Percentiles rank a stretch among this genome's conserved stretches.
phyloP scores from a whole-genome alignment of 2,329 filamentous ascomycete genomes.

The Bimuria novae-zelandiae region DNA sequence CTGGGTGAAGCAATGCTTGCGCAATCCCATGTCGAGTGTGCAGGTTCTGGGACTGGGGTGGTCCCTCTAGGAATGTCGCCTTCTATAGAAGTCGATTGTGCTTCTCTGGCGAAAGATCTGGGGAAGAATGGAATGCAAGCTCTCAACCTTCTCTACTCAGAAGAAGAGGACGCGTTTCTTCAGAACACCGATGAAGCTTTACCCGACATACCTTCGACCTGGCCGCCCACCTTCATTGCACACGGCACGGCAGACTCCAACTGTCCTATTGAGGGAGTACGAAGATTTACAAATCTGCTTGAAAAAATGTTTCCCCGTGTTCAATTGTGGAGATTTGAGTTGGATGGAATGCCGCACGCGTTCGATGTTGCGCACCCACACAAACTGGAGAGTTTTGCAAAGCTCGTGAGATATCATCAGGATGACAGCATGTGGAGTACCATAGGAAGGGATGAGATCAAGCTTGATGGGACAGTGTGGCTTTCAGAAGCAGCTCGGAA shows the following conservation, averaged over 20 bases:
- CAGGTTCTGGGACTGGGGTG: too few relatives aligned
- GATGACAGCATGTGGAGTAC: too few relatives aligned
- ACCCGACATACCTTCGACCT: background rate
- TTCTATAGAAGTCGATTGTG: background rate
- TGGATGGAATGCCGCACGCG: background rate
- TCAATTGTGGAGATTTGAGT: background rate
- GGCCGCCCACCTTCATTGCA: background rate
- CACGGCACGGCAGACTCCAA: background rate
- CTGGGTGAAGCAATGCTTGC: background rate
- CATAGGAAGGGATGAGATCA: too few relatives aligned
- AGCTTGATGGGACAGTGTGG: too few relatives aligned
- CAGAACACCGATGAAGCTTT: background rate
- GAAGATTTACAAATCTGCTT: background rate
- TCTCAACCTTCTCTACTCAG: background rate
- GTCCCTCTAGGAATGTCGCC: background rate
- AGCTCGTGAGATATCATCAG: too few relatives aligned
- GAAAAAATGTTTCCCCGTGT: background rate
- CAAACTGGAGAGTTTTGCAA: too few relatives aligned
- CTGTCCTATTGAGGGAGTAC: background rate
- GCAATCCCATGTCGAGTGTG: background rate
- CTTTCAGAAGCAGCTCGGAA: too few relatives aligned
- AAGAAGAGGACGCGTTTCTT: background rate
- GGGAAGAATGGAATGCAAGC: background rate
- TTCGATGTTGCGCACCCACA: background rate
- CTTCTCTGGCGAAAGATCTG: background rate